phyloP scores from a whole-genome alignment of 202 grass and related monocot species.

The Digitaria exilis region DNA sequence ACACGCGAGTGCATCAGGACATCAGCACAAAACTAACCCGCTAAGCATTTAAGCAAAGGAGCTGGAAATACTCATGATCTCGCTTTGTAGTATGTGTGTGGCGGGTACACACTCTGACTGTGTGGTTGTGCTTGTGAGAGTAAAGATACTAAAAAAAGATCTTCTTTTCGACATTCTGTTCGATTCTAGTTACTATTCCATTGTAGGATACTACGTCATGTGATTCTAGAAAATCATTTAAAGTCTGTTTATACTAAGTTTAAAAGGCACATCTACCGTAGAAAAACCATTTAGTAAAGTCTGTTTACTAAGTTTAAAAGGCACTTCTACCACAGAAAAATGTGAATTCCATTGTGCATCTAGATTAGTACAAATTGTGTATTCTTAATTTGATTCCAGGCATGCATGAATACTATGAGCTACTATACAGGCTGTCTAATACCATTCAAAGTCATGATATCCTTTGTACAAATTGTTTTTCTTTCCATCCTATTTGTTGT shows the following conservation, averaged over 20 bases:
- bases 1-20: background rate
- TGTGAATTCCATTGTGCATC: background rate
- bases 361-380: too few species aligned
- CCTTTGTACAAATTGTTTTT: constrained; percentile 7
- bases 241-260: too few species aligned
- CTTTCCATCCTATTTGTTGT: background rate
- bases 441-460: constrained; percentile 14
- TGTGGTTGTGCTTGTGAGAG: constrained; percentile 18
- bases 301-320: background rate
- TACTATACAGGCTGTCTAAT: background rate
- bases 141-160: background rate
- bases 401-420: background rate
- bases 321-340: constrained; percentile 5
- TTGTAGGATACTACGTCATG: background rate
- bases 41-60: background rate
- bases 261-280: too few species aligned
- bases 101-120: background rate
- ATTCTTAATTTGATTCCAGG: constrained; percentile 7
- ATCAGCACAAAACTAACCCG: background rate
- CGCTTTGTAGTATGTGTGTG: background rate
- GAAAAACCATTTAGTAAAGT: background rate
- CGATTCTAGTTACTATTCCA: constrained; percentile 12
- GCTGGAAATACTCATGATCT: background rate
- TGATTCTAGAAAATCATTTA: constrained; percentile 11
- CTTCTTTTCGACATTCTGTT: constrained; percentile 12